Percentiles rank a stretch among this genome's conserved stretches.
Evolutionary conservation across 208 protist genomes (phyloP).

Genomic region (Endotrypanum monterogeii): DNA sequence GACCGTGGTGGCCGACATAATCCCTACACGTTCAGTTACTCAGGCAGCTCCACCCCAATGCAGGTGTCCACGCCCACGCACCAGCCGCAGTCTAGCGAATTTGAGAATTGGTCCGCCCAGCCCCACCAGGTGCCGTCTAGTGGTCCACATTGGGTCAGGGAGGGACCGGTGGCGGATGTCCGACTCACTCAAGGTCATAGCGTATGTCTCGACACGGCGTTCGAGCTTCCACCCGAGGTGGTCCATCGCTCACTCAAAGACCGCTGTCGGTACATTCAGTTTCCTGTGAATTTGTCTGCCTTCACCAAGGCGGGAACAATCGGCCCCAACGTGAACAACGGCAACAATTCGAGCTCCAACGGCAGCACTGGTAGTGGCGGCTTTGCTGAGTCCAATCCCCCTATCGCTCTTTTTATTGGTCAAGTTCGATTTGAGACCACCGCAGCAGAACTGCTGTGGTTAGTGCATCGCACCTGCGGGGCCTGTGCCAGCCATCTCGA

Average conservation of each 20-base stretch:
- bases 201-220: slow-evolving; percentile 20
- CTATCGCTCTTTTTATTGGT: slow-evolving; percentile 76
- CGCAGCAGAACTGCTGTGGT: slow-evolving; percentile 69
- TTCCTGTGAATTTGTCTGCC: slow-evolving; percentile 42
- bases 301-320: slow-evolving; percentile 4
- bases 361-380: slow-evolving; percentile 14
- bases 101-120: background rate
- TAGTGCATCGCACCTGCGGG: slow-evolving; percentile 71
- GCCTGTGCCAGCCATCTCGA: slow-evolving; percentile 65
- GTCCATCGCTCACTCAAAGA: slow-evolving; percentile 68
- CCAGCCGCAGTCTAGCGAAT: slow-evolving; percentile 5
- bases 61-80: slow-evolving; percentile 40
- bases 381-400: slow-evolving; percentile 10
- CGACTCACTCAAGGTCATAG: slow-evolving; percentile 23
- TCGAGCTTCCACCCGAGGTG: slow-evolving; percentile 50
- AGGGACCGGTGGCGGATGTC: slow-evolving; percentile 9
- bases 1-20: slow-evolving; percentile 29
- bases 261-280: slow-evolving; percentile 74
- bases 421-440: slow-evolving; percentile 88
- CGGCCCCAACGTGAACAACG: slow-evolving; percentile 5
- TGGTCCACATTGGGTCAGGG: background rate
- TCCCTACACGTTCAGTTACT: slow-evolving; percentile 52
- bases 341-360: slow-evolving; percentile 8
- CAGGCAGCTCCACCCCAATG: slow-evolving; percentile 44
- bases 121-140: background rate